Evolutionary conservation across 192 early-diverging fungal genomes (phyloP).

Genomic region (Linnemannia elongata): DNA sequence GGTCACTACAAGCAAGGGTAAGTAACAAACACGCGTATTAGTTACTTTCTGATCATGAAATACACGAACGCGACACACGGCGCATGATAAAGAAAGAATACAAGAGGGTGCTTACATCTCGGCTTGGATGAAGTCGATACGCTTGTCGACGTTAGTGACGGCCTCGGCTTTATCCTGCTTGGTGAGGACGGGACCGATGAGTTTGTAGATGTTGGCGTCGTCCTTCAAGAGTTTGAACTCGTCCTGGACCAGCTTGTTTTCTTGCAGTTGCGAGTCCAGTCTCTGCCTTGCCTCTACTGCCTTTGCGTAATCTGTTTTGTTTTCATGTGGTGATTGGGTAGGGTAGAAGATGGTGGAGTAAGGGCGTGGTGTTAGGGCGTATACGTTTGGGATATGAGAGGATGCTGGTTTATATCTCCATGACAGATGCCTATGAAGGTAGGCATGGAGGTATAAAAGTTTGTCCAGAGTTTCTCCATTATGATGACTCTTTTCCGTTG

Average conservation of each 20-base stretch:
- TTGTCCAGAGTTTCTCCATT: no score
- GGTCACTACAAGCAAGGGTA: slow-evolving; percentile 66
- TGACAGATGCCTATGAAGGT: no score
- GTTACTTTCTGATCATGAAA: not conserved
- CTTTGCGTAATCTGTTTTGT: slow-evolving; percentile 80
- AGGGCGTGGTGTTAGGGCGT: not conserved
- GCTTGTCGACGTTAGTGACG: slow-evolving; percentile 89
- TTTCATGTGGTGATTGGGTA: not conserved
- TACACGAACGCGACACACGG: not conserved
- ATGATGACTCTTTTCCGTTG: no score
- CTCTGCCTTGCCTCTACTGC: slow-evolving; percentile 81
- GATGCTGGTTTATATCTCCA: no score
- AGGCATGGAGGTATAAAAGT: no score
- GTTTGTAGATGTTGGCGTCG: slow-evolving; percentile 92
- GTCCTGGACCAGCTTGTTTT: slow-evolving; percentile 94
- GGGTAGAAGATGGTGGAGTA: not conserved
- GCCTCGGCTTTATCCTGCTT: slow-evolving; percentile 94
- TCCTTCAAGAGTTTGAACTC: slow-evolving; percentile 90
- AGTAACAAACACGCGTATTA: not conserved
- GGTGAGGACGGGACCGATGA: slow-evolving; percentile 96
- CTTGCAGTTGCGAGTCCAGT: slow-evolving; percentile 96
- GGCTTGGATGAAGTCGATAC: slow-evolving; percentile 88
- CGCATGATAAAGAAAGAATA: slow-evolving; percentile 7
- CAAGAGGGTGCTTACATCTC: slow-evolving; percentile 79
- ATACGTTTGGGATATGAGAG: no score